Evolutionary conservation across 2,329 filamentous ascomycete genomes (phyloP), one percentile per base, ranked within the genome.

Genomic region (Sarocladiaceae sp.): DNA sequence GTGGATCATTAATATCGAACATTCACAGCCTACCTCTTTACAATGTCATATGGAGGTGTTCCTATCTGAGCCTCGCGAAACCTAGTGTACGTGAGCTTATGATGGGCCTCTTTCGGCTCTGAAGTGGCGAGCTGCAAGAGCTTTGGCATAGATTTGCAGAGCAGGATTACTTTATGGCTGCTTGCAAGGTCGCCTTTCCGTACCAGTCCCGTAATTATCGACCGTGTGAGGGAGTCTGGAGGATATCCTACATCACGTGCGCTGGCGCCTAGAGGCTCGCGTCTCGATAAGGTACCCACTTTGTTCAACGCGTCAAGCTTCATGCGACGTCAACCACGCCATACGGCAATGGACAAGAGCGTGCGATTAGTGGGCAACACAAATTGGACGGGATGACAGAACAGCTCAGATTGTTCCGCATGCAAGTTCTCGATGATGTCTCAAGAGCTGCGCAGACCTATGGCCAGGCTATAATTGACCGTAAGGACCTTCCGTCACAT

Each of bases 231-330:
- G n/a, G n/a, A n/a, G n/a, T n/a, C n/a, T n/a, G n/a, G n/a, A n/a
- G n/a, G n/a, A n/a, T n/a, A n/a, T n/a, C n/a, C n/a, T n/a, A n/a
- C 19, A 21, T 39, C 37, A 41, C 37, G 37, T 41, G 37, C 24
- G 3, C 13, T 27, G 37, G 37, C n/a, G 37, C 13, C n/a, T 23
- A 19, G 37, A 20, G 11, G 11, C 15, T 18, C 37, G 37, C 37
- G 37, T 41, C 16, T 9, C 3, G 15, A 16, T 41, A 15, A 4
- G n/a, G 13, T n/a, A n/a, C n/a, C n/a, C n/a, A n/a, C n/a, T n/a
- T n/a, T 12, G 37, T 29, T 10, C 23, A 29, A 41, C 37, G 37
- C 37, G 37, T 41, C 37, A 23, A 29, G 37, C 21, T 41, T 16
- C 37, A 29, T n/a, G 23, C 16, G 20, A 5, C 21, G 9, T 21